A percentile compares a stretch with the other conserved stretches of the same genome.
These are phyloP conservation scores for Raphanus sativus DNA, from an alignment of 345 rosid species.

Conservation along the genomic window DNA sequence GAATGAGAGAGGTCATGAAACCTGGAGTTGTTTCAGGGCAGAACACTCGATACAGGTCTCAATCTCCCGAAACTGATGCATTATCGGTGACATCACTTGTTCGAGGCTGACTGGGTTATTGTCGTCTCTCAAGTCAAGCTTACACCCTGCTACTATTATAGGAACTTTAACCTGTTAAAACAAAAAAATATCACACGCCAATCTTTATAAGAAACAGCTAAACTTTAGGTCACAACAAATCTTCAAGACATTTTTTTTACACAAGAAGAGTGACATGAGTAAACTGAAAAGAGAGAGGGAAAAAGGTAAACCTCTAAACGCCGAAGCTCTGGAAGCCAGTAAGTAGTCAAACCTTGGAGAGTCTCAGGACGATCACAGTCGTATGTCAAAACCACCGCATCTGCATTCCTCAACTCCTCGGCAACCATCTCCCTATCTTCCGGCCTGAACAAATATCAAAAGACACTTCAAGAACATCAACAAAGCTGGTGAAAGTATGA, in stretches of 20 bases:
- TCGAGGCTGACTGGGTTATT: constrained; percentile 67
- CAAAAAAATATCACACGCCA: constrained; percentile 14
- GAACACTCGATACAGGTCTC: constrained; percentile 98
- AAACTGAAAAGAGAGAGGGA: constrained; percentile 15
- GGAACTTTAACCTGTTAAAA: constrained; percentile 78
- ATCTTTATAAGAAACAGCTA: constrained; percentile 18
- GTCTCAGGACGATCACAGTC: constrained; percentile 79
- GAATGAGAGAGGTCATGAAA: constrained; percentile 32
- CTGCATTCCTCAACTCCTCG: constrained; percentile 84
- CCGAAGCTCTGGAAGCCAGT: constrained; percentile 53
- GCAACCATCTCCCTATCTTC: constrained; percentile 77
- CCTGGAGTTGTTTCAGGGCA: constrained; percentile 83
- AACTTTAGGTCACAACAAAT: background rate
- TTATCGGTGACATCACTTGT: constrained; percentile 91
- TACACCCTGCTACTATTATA: constrained; percentile 93
- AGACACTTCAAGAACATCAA: constrained; percentile 4
- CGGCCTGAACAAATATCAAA: constrained; percentile 42
- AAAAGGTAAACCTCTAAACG: constrained; percentile 29
- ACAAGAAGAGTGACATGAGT: background rate
- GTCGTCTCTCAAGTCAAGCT: constrained; percentile 79
- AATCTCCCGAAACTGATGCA: constrained; percentile 98
- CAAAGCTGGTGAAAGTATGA: constrained; percentile 3
- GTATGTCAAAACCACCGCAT: constrained; percentile 95
- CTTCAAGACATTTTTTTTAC: background rate
- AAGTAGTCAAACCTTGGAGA: constrained; percentile 70